Evolutionary conservation across 768 basidiomycete species (phyloP).

Genomic region (Tulasnella sp.): DNA sequence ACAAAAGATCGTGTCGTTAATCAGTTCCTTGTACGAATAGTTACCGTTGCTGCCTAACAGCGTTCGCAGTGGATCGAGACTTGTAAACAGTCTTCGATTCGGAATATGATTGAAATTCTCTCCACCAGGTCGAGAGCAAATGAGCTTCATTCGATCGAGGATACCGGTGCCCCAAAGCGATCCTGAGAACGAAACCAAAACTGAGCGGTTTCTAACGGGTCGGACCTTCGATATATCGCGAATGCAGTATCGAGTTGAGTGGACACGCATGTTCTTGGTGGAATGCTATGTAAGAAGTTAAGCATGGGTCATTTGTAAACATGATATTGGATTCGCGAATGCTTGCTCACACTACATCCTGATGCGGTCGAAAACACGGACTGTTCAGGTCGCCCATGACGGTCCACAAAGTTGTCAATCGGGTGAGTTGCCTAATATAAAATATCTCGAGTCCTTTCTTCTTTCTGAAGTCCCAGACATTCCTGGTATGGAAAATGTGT

Average conservation of each 20-base stretch:
- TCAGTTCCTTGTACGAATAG: conserved; percentile 36
- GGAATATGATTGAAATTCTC: conserved; percentile 30
- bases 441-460: not conserved
- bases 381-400: conserved; percentile 40
- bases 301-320: not conserved
- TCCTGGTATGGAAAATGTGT: not conserved
- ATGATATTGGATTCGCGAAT: not conserved
- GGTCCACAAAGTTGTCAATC: conserved; percentile 35
- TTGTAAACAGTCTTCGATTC: not conserved
- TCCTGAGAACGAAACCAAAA: conserved; percentile 38
- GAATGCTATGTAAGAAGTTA: conserved; percentile 29
- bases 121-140: conserved; percentile 35
- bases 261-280: conserved; percentile 37
- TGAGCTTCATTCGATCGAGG: conserved; percentile 35
- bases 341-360: conserved; percentile 36
- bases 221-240: conserved; percentile 33
- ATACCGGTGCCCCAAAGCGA: conserved; percentile 40
- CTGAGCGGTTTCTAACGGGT: conserved; percentile 34
- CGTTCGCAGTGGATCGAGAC: conserved; percentile 29
- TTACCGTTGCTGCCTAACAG: conserved; percentile 29
- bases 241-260: conserved; percentile 34
- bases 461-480: conserved; percentile 30
- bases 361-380: conserved; percentile 39
- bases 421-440: conserved; percentile 18
- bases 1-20: conserved; percentile 38